These are phyloP conservation scores for Alternaria longipes DNA, from an alignment of 2,329 filamentous ascomycete species.

Conservation along the genomic window DNA sequence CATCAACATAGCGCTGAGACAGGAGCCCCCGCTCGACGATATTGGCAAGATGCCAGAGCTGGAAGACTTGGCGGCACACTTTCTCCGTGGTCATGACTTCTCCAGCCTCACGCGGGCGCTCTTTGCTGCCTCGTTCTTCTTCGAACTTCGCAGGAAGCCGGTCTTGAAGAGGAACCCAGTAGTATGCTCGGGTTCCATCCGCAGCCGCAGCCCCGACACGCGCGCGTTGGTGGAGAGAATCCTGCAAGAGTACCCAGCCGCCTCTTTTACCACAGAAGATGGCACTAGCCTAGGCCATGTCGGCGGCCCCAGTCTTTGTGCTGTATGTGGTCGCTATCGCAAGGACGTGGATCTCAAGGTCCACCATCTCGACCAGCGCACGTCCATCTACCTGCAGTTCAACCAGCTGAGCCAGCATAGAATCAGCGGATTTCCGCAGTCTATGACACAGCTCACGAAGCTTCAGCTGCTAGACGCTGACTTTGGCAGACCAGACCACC, in stretches of 20 bases:
- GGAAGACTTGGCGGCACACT: conserved; percentile 12
- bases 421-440: conserved; percentile 27
- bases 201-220: conserved; percentile 17
- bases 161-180: background rate
- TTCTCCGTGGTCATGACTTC: conserved; percentile 22
- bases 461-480: conserved; percentile 19
- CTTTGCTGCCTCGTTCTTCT: conserved; percentile 24
- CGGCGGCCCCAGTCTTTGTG: conserved; percentile 7
- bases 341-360: conserved; percentile 16
- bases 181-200: conserved; percentile 17
- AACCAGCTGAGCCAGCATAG: conserved; percentile 6
- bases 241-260: conserved; percentile 18
- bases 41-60: conserved; percentile 18
- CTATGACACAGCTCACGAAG: conserved; percentile 12
- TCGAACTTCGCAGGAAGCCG: conserved; percentile 16
- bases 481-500: conserved; percentile 22
- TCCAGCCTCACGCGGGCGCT: conserved; percentile 9
- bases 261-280: conserved; percentile 18
- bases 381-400: conserved; percentile 20
- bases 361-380: conserved; percentile 11
- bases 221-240: conserved; percentile 17
- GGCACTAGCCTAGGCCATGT: conserved; percentile 11
- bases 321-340: conserved; percentile 10
- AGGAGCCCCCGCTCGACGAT: conserved; percentile 16
- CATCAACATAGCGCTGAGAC: conserved; percentile 23